phyloP scores from a whole-genome alignment of 257 asterid species.

The Lantana camara region DNA sequence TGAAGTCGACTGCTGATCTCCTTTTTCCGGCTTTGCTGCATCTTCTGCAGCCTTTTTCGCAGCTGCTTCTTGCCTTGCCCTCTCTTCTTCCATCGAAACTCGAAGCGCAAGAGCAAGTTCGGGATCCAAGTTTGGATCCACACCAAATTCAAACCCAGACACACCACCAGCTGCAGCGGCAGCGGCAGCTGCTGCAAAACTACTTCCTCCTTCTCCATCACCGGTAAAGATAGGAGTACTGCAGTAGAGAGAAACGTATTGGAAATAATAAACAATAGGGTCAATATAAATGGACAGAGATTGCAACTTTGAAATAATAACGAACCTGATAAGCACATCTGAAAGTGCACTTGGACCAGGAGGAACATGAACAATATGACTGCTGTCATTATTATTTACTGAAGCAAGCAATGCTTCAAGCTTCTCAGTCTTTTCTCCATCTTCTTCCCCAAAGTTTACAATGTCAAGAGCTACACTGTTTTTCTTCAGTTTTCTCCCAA shows the following conservation, averaged over 20 bases:
- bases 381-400: conserved; percentile 89
- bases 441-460: conserved; percentile 96
- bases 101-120: conserved; percentile 99
- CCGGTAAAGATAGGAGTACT: conserved; percentile 96
- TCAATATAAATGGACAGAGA: conserved; percentile 7
- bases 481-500: conserved; percentile 91
- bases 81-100: conserved; percentile 99
- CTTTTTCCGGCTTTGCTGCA: conserved; percentile 65
- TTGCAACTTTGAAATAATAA: conserved; percentile 13
- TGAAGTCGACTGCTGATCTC: conserved; percentile 66
- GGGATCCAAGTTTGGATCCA: conserved; percentile 99
- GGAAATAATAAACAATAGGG: background rate
- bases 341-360: conserved; percentile 94
- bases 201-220: conserved; percentile 97
- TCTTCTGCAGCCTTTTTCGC: conserved; percentile 97
- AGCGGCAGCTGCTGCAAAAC: conserved; percentile 86
- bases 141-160: conserved; percentile 93
- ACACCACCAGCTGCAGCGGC: conserved; percentile 80
- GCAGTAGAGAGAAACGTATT: conserved; percentile 27
- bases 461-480: conserved; percentile 97
- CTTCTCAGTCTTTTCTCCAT: conserved; percentile 85
- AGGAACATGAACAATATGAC: conserved; percentile 95
- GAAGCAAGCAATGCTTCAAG: conserved; percentile 92
- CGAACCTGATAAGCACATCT: conserved; percentile 90
- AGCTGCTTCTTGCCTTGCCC: conserved; percentile 99